Evolutionary conservation across 1,139 yeast genomes (phyloP), one percentile per base, ranked within the genome.

Genomic region (Pichia sp.): DNA sequence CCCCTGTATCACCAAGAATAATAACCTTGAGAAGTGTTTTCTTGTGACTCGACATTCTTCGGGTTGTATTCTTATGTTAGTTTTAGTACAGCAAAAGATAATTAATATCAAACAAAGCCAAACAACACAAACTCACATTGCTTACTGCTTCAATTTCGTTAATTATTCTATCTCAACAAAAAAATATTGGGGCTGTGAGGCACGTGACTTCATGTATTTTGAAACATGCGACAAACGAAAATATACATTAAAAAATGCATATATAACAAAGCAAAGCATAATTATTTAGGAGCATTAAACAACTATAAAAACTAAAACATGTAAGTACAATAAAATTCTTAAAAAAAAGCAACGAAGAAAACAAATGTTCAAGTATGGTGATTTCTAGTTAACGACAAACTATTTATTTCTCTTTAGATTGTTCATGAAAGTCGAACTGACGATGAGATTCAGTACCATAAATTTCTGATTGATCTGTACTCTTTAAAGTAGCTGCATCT

Each of bases 1-100:
- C 98, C 45, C 97, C 98, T 6, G 96, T 86, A 67, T 92, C 98
- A 40, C 98, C 98, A 51, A 92, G 76, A 50, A 92, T 89, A 66
- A 92, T 92, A 53, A 92, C 96, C 70, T 92, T 92, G 58, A 92
- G 77, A 67, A 92, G 78, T 42, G 95, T 86, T 72, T 90, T 92
- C 77, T 87, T 88, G 68, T 94, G 52, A 38, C 40, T 40, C 3
- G 51, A 40, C 51, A 48, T 44, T 4, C 2, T 13, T 22, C 22
- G 18, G 20, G 13, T 1, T 35, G 18, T 35, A 11, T 4, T 12
- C 15, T 3, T 2, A 11, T 20, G 15, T 20, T 35, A 6, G 4
- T 20, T 8, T 3, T 6, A 3, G 22, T n/a, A 18, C 37, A 7
- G 13, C 1, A 36, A 23, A n/a, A n/a, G n/a, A 20, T 16, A 22